Conservation (phyloP, 805 yeast species). For the Metschnikowia shivogae region DNA sequence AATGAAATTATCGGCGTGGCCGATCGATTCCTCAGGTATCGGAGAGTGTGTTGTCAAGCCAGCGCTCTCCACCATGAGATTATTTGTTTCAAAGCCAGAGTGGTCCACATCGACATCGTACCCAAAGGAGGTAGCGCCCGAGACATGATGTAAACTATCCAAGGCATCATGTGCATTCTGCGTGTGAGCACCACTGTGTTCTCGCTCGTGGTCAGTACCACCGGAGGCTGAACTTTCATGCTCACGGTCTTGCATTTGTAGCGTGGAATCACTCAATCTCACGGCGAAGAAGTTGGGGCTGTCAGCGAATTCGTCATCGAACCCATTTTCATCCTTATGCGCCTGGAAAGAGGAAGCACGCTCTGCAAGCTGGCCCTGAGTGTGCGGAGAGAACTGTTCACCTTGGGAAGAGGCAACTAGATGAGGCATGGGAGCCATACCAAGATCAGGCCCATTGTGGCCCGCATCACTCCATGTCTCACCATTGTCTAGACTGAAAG, state of each 20-base stretch:
- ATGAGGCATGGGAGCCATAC: not conserved
- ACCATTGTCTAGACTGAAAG: not conserved
- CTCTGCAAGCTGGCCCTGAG: not conserved
- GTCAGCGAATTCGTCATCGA: constrained; percentile 11
- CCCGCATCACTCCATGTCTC: constrained; percentile 1
- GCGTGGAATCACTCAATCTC: not conserved
- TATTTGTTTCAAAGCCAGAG: constrained; percentile 11
- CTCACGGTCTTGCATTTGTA: not conserved
- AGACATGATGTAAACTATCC: not conserved
- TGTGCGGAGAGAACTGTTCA: not conserved
- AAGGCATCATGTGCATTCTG: not conserved
- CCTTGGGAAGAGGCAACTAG: not conserved
- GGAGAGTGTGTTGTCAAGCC: constrained; percentile 11
- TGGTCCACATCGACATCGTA: constrained; percentile 2
- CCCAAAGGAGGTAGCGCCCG: not conserved
- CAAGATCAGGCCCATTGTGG: not conserved
- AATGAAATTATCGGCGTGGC: constrained; percentile 22
- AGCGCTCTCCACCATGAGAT: constrained; percentile 14
- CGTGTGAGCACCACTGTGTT: not conserved
- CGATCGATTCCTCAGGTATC: constrained; percentile 10
- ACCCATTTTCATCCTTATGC: constrained; percentile 7
- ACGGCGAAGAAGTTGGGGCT: constrained; percentile 20
- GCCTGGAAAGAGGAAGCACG: not conserved
- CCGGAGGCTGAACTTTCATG: not conserved
- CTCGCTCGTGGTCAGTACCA: not conserved